Base-by-base conservation (phyloP, 2,329 filamentous ascomycete species). In the Dactylellina haptotyla region DNA sequence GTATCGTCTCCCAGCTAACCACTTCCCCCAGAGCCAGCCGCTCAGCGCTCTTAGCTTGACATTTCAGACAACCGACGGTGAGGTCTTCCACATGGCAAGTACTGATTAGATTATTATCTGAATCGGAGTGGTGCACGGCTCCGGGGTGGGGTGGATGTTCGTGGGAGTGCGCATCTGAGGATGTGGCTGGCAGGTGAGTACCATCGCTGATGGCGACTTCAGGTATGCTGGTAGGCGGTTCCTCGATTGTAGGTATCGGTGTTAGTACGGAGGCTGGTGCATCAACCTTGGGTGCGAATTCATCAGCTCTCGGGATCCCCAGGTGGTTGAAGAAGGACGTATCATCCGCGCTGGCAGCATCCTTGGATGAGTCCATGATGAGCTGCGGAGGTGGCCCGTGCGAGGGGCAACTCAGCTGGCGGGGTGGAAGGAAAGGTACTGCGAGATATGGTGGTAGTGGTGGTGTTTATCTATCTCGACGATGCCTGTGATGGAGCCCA, bases 11-110 rank as follows among this genome's bases (percentile, higher is more conserved):
- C 67, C 67, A 72, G 18, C 25, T 56, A 3, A 54, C 53, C 14
- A 48, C 26, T 23, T 72, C 59, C 6, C 67, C 67, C 18, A 53
- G 45, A 48, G 67, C 67, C 37, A 65, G 32, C 45, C 59, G 32
- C 37, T 72, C 67, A 23, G 67, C 67, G 41, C 59, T 65, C 54
- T 65, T 72, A 2, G 59, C 59, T 34, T 61, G 67, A 16, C 67
- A 72, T 26, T 72, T 61, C 23, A 65, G 67, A 54, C 67, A 72
- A 25, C 67, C 67, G 16, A 72, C 53, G n/a, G 59, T 48, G 18
- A 72, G 59, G 18, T 72, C 67, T 39, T 65, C 59, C 8, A 72
- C 45, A n/a, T 72, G 67, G 39, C 67, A 72, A 32, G 67, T 61
- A 14, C 28, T 72, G 37, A 65, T 72, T 10, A 65, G 26, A n/a